A percentile compares a stretch with the other conserved stretches of the same genome.
These are phyloP conservation scores for Linum lewisii DNA, from an alignment of 345 rosid species.

Conservation along the genomic window DNA sequence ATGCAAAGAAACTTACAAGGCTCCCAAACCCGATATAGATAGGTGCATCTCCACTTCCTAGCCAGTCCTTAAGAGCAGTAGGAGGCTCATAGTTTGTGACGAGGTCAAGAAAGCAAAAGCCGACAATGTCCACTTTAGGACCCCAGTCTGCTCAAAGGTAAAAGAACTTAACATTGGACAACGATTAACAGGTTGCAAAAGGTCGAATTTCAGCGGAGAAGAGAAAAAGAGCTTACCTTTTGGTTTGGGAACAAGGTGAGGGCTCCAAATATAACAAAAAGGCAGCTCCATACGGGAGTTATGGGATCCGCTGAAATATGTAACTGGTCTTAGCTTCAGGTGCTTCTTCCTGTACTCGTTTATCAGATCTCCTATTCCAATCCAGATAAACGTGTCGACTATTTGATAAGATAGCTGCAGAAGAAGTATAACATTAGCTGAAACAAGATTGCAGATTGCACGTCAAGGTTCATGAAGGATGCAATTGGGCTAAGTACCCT, in stretches of 20 bases:
- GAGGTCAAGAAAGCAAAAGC: constrained; percentile 64
- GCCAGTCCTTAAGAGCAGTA: constrained; percentile 38
- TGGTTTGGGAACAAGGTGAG: constrained; percentile 51
- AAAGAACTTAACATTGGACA: not conserved
- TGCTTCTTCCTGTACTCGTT: constrained; percentile 40
- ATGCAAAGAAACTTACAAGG: constrained; percentile 42
- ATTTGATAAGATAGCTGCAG: constrained; percentile 49
- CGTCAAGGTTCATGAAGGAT: not conserved
- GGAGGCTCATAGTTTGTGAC: constrained; percentile 58
- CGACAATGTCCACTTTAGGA: constrained; percentile 50
- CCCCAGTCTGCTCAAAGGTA: constrained; percentile 48
- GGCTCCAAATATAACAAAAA: constrained; percentile 49
- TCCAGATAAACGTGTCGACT: constrained; percentile 40
- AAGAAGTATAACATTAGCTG: not conserved
- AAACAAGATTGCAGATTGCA: not conserved
- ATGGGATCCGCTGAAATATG: constrained; percentile 38
- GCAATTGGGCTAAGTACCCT: constrained; percentile 26
- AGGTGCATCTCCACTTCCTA: constrained; percentile 38
- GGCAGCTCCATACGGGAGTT: constrained; percentile 33
- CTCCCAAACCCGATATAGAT: constrained; percentile 69
- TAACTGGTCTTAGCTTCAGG: constrained; percentile 38
- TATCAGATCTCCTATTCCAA: constrained; percentile 46
- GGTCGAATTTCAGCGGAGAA: too few relatives aligned
- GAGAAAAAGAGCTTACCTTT: constrained; percentile 27
- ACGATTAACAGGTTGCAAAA: not conserved